Conservation (phyloP, 139 green algal genomes). For the Marvania coccoides region DNA sequence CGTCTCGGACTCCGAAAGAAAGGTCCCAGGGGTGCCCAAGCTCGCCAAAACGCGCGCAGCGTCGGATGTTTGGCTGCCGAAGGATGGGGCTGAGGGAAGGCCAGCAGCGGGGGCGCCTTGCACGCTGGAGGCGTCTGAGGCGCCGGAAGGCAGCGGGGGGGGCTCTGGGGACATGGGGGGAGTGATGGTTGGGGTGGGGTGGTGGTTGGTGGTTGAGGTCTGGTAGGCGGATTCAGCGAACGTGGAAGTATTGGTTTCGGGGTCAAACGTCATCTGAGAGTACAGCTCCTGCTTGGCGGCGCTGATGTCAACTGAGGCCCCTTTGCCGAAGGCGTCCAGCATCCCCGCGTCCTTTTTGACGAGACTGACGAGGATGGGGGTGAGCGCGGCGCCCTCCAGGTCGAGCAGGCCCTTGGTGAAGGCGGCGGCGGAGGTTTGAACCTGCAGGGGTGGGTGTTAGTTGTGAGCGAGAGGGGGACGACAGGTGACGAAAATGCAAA, state of each 20-base stretch:
- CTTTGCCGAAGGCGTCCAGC: slow-evolving; percentile 87
- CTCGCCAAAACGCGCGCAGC: background rate
- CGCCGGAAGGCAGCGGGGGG: background rate
- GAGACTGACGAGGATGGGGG: slow-evolving; percentile 80
- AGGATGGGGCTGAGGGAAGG: background rate
- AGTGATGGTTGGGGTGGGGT: slow-evolving; percentile 21
- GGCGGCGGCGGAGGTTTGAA: slow-evolving; percentile 81
- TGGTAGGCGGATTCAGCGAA: slow-evolving; percentile 8
- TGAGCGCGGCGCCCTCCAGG: slow-evolving; percentile 83
- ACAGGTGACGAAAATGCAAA: too few species aligned
- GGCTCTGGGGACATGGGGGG: slow-evolving; percentile 45
- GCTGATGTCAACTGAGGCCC: slow-evolving; percentile 71
- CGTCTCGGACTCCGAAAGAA: background rate
- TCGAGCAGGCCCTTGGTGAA: slow-evolving; percentile 93
- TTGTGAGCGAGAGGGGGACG: too few species aligned
- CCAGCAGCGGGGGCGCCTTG: background rate
- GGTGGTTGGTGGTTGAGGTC: background rate
- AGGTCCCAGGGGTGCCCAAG: background rate
- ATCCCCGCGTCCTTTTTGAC: slow-evolving; percentile 92
- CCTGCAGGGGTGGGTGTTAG: too few species aligned
- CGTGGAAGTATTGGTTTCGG: slow-evolving; percentile 21
- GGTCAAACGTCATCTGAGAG: slow-evolving; percentile 61
- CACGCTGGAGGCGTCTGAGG: background rate
- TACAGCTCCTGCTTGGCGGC: slow-evolving; percentile 69
- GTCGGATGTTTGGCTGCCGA: background rate